phyloP scores from a whole-genome alignment of 345 rosid species.

The Balakata baccata region DNA sequence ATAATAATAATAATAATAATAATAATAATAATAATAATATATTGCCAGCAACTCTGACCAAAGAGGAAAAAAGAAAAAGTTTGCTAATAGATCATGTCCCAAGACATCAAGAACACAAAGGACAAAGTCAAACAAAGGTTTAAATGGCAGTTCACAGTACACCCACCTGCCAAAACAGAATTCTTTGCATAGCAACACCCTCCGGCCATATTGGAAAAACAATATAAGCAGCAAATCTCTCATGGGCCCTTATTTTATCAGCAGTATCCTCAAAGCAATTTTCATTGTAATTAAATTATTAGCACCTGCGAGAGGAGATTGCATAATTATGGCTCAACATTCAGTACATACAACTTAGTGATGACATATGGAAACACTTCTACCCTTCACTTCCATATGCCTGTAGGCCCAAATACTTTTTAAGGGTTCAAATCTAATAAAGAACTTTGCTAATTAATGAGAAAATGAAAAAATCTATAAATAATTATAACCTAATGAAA shows the following conservation, averaged over 20 bases:
- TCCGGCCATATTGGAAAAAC: conserved; percentile 98
- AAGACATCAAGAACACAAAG: neutral
- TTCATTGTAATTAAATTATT: conserved; percentile 94
- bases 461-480: neutral
- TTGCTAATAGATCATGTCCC: neutral
- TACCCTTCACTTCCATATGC: neutral
- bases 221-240: conserved; percentile 90
- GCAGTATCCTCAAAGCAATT: conserved; percentile 91
- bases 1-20: no score
- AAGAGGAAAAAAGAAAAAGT: no score
- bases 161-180: conserved; percentile 90
- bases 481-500: neutral
- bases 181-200: conserved; percentile 90
- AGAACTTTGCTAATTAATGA: neutral
- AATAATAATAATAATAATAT: neutral
- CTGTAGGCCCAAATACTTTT: neutral
- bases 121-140: conserved; percentile 1
- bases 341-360: neutral
- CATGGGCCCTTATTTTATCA: conserved; percentile 74
- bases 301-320: conserved; percentile 56
- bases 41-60: no score
- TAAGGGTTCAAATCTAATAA: neutral
- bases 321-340: conserved; percentile 9
- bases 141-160: conserved; percentile 8
- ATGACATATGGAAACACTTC: neutral